Conservation (phyloP, 306 rosid genomes). For the Echinosophora koreensis region DNA sequence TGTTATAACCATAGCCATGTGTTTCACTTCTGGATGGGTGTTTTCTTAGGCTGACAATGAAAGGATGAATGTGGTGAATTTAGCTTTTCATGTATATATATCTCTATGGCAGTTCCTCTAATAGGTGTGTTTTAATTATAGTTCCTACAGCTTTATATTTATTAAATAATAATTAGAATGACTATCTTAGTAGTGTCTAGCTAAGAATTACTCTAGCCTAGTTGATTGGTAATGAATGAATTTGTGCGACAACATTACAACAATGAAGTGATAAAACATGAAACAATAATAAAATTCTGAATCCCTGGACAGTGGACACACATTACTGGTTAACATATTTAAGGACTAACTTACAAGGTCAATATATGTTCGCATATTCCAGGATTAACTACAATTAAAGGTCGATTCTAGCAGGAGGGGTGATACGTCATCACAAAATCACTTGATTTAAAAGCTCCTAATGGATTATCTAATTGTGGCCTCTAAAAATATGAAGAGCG, state of each 20-base stretch:
- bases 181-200: too few species aligned
- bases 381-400: background rate
- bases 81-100: too few species aligned
- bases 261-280: background rate
- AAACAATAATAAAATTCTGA: background rate
- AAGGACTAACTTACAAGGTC: too few species aligned
- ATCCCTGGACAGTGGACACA: background rate
- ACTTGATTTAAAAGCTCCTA: background rate
- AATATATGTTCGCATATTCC: background rate
- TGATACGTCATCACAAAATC: background rate
- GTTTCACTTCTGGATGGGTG: constrained; percentile 40
- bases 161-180: too few species aligned
- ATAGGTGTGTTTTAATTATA: too few species aligned
- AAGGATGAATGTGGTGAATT: background rate
- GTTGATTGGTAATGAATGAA: too few species aligned
- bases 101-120: too few species aligned
- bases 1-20: constrained; percentile 16
- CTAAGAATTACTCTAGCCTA: too few species aligned
- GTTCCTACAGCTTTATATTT: too few species aligned
- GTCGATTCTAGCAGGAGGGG: background rate
- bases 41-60: constrained; percentile 11
- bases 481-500: constrained; percentile 26
- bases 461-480: background rate
- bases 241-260: background rate
- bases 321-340: background rate